Conservation (phyloP, 306 rosid genomes). For the Trichosanthes truncata region DNA sequence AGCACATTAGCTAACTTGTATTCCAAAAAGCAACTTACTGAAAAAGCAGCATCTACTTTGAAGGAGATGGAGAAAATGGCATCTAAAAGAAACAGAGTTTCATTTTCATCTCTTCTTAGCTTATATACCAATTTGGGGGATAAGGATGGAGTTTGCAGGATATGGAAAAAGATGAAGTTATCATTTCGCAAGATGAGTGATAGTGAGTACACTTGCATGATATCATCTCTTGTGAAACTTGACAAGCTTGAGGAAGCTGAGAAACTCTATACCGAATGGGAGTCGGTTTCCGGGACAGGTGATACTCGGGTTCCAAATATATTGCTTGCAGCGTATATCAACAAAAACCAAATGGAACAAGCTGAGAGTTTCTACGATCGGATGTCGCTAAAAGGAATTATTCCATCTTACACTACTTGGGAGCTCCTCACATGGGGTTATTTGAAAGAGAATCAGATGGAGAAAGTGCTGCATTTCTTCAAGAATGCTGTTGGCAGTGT, state of each 20-base stretch:
- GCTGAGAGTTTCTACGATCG: conserved; percentile 47
- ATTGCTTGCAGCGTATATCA: conserved; percentile 66
- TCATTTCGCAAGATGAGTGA: conserved; percentile 66
- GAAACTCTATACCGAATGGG: conserved; percentile 72
- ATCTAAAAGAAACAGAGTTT: conserved; percentile 33
- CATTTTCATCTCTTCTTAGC: conserved; percentile 74
- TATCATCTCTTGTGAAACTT: conserved; percentile 72
- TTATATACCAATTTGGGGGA: conserved; percentile 73
- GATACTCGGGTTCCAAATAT: conserved; percentile 63
- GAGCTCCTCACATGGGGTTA: conserved; percentile 79
- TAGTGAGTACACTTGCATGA: conserved; percentile 68
- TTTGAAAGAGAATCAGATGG: conserved; percentile 40
- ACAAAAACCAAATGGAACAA: conserved; percentile 49
- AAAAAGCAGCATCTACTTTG: conserved; percentile 63
- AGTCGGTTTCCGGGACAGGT: conserved; percentile 48
- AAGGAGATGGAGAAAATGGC: conserved; percentile 74
- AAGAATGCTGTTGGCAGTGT: conserved; percentile 58
- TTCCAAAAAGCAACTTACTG: conserved; percentile 33
- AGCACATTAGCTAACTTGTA: conserved; percentile 70
- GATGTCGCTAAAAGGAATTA: conserved; percentile 38
- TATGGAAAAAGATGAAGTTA: conserved; percentile 64
- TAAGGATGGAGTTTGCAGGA: conserved; percentile 48
- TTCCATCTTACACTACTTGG: conserved; percentile 67
- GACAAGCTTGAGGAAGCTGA: conserved; percentile 62
- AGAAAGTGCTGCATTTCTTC: conserved; percentile 44